Conservation (phyloP, 2,329 filamentous ascomycete species). For the Fusarium sp. region DNA sequence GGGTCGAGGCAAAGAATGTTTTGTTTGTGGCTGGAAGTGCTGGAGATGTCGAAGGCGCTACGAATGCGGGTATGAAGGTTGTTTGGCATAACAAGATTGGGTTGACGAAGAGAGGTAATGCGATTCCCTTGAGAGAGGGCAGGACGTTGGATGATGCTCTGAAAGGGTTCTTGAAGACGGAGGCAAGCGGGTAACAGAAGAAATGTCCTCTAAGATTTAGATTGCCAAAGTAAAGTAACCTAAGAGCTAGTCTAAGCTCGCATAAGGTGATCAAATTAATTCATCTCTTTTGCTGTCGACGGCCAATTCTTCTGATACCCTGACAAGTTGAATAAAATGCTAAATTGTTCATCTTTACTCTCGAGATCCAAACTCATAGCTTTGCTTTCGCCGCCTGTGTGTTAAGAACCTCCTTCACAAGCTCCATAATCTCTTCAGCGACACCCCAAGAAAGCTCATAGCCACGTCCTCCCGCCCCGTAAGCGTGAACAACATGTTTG, state of each 20-base stretch:
- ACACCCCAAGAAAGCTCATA: constrained; percentile 72
- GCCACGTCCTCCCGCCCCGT: constrained; percentile 71
- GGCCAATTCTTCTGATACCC: too few relatives aligned
- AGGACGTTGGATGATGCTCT: constrained; percentile 8
- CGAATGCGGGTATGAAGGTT: constrained; percentile 53
- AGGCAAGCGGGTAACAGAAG: too few relatives aligned
- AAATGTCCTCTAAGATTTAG: too few relatives aligned
- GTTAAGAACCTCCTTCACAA: constrained; percentile 25
- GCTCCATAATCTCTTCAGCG: constrained; percentile 58
- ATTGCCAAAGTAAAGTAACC: too few relatives aligned
- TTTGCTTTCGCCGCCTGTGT: background rate
- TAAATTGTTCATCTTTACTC: too few relatives aligned
- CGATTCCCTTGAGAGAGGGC: constrained; percentile 15
- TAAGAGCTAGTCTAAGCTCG: too few relatives aligned
- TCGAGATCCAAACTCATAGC: too few relatives aligned
- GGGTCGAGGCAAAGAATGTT: constrained; percentile 44
- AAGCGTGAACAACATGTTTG: constrained; percentile 62
- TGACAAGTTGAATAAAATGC: too few relatives aligned
- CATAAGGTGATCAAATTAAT: too few relatives aligned
- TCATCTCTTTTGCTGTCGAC: too few relatives aligned
- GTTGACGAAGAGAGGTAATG: constrained; percentile 44
- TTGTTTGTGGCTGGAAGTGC: constrained; percentile 56
- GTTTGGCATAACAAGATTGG: constrained; percentile 55
- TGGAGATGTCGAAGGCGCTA: constrained; percentile 55
- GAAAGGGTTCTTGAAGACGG: background rate